Percentiles rank a stretch among this genome's conserved stretches.
phyloP scores from a whole-genome alignment of 768 basidiomycete species.

The Kwoniella heveanensis region DNA sequence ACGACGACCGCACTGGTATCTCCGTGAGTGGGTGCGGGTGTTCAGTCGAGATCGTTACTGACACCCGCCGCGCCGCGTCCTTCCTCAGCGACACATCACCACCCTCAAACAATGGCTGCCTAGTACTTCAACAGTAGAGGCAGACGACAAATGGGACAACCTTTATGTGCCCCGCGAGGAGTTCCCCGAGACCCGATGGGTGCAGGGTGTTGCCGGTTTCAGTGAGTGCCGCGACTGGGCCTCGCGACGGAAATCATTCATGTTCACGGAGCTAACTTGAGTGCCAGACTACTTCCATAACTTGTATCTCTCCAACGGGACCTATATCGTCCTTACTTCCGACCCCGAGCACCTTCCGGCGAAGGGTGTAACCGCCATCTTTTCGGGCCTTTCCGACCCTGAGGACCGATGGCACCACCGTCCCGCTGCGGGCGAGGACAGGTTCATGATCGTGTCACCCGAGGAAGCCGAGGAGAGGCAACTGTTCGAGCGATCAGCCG shows the following conservation, averaged over 20 bases:
- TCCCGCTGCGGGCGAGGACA: slow-evolving; percentile 14
- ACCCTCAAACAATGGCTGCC: slow-evolving; percentile 3
- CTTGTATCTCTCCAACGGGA: slow-evolving; percentile 28
- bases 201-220: slow-evolving; percentile 25
- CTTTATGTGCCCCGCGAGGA: slow-evolving; percentile 14
- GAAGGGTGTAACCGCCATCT: slow-evolving; percentile 11
- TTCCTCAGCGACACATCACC: neutral
- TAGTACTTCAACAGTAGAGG: neutral
- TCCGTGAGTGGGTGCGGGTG: neutral
- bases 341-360: slow-evolving; percentile 7
- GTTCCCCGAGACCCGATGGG: slow-evolving; percentile 19
- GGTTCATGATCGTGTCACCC: slow-evolving; percentile 23
- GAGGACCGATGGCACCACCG: slow-evolving; percentile 12
- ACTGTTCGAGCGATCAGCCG: slow-evolving; percentile 18
- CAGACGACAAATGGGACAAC: slow-evolving; percentile 12
- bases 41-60: neutral
- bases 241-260: no score
- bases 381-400: slow-evolving; percentile 10
- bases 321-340: slow-evolving; percentile 25
- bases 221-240: no score
- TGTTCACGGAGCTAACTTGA: no score
- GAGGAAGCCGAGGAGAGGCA: slow-evolving; percentile 19
- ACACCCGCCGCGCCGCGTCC: neutral
- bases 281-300: slow-evolving; percentile 25
- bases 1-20: neutral